Conservation (phyloP, 2,329 filamentous ascomycete species). For the Claviceps purpurea region DNA sequence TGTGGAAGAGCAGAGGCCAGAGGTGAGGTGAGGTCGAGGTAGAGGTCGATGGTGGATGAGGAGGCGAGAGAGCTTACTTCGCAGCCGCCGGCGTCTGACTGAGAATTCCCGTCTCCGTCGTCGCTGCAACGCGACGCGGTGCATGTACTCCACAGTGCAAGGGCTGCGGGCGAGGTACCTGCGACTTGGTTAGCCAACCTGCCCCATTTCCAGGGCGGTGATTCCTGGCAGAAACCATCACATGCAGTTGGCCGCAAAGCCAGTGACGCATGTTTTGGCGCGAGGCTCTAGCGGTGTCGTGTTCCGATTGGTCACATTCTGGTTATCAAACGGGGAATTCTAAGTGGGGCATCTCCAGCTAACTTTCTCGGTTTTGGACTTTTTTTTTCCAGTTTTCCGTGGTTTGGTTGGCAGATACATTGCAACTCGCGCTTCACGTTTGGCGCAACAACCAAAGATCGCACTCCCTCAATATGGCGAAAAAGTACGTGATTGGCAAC, state of each 20-base stretch:
- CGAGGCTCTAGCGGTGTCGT: conserved; percentile 8
- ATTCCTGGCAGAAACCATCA: conserved; percentile 16
- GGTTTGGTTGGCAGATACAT: background rate
- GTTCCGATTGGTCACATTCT: background rate
- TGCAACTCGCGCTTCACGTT: background rate
- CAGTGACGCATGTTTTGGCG: conserved; percentile 20
- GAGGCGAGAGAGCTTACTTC: conserved; percentile 1
- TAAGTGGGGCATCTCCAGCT: background rate
- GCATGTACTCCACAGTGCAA: background rate
- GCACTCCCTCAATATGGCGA: conserved; percentile 9
- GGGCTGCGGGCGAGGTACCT: background rate
- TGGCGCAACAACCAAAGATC: background rate
- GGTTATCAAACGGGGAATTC: background rate
- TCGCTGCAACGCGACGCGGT: background rate
- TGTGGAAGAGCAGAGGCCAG: conserved; percentile 1
- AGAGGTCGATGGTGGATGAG: background rate
- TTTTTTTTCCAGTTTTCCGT: background rate
- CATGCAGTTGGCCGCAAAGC: conserved; percentile 11
- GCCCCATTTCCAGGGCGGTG: conserved; percentile 13
- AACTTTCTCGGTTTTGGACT: conserved; percentile 1
- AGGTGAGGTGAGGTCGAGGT: background rate
- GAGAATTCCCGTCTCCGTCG: conserved; percentile 6
- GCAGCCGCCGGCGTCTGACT: conserved; percentile 6
- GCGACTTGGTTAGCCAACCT: background rate
- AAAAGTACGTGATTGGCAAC: conserved; percentile 10